Percentiles rank a stretch among this genome's conserved stretches.
Evolutionary conservation across 495 filamentous ascomycete species (phyloP).

Genomic region (Xanthoparmelia taractica): DNA sequence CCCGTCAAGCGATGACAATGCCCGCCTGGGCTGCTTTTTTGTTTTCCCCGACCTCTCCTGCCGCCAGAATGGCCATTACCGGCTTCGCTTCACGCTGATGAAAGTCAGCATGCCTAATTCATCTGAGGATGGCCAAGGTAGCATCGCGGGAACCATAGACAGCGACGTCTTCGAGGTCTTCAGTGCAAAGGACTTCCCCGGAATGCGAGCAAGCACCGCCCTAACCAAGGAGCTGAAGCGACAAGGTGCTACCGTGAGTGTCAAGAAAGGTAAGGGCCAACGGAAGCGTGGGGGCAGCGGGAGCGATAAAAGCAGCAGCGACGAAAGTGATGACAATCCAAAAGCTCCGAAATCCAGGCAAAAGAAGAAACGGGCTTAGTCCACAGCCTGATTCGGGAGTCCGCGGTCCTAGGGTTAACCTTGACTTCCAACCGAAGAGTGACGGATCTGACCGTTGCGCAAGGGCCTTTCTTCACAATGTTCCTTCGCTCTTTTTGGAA

Average conservation of each 20-base stretch:
- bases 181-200: constrained; percentile 94
- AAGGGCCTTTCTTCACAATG: background rate
- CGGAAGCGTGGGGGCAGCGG: constrained; percentile 15
- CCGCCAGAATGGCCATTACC: constrained; percentile 74
- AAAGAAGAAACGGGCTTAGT: constrained; percentile 14
- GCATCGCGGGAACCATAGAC: constrained; percentile 21
- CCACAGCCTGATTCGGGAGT: background rate
- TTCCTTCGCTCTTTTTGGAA: background rate
- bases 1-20: constrained; percentile 31
- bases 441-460: background rate
- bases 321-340: constrained; percentile 13
- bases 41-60: constrained; percentile 92
- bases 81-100: constrained; percentile 81
- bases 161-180: constrained; percentile 64
- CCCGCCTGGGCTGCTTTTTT: constrained; percentile 74
- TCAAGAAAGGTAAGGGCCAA: constrained; percentile 27
- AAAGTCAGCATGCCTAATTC: constrained; percentile 52
- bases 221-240: constrained; percentile 26
- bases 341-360: constrained; percentile 11
- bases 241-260: constrained; percentile 27
- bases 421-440: background rate
- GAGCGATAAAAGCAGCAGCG: constrained; percentile 20
- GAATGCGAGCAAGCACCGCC: constrained; percentile 56
- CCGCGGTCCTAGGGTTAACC: background rate
- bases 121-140: constrained; percentile 16